phyloP scores from a whole-genome alignment of 208 protist genomes.

The Tritrichomonas musculus region DNA sequence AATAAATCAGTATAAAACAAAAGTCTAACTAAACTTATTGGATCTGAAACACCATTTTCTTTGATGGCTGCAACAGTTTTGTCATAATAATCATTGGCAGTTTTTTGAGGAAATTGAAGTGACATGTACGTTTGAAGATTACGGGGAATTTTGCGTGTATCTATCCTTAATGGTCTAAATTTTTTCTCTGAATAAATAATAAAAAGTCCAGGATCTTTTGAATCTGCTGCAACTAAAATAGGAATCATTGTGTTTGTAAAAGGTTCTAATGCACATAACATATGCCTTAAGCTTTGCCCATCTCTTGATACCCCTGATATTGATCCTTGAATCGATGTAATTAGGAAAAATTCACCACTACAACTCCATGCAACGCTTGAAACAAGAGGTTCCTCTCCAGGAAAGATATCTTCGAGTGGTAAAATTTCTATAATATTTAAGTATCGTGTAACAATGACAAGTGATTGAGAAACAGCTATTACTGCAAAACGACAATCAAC shows the following conservation, averaged over 20 bases:
- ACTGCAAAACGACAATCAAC: neutral
- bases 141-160: neutral
- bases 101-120: neutral
- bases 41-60: neutral
- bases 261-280: neutral
- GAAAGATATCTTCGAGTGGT: neutral
- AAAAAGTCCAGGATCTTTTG: neutral
- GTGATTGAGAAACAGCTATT: conserved; percentile 12
- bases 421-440: neutral
- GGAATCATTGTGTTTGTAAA: neutral
- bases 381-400: neutral
- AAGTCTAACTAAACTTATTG: neutral
- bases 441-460: conserved; percentile 10
- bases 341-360: neutral
- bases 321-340: neutral
- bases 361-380: neutral
- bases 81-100: neutral
- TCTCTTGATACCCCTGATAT: neutral
- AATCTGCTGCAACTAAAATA: neutral
- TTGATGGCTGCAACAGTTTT: neutral
- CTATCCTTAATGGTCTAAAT: neutral
- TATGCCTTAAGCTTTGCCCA: neutral
- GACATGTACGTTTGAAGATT: neutral
- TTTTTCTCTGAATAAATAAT: neutral
- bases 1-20: neutral